These are phyloP conservation scores for Kokia cookei DNA, from an alignment of 441 rosid genomes.

Conservation along the genomic window DNA sequence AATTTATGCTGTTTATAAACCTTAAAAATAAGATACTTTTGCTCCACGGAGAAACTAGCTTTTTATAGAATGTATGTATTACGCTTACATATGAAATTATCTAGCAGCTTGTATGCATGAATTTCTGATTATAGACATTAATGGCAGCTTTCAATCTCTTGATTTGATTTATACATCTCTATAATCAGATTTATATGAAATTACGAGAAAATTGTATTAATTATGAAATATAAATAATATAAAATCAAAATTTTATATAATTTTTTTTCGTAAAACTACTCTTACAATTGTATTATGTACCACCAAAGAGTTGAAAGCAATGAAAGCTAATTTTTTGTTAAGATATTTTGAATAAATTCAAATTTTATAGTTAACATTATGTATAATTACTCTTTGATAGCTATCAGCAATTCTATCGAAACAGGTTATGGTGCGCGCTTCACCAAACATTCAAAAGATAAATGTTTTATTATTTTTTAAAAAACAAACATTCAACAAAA, in stretches of 20 bases:
- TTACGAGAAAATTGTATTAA: no score
- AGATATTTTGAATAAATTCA: no score
- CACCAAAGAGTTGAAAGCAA: no score
- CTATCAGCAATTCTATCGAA: neutral
- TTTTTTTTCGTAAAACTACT: no score
- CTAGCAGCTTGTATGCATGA: neutral
- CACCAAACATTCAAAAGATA: neutral
- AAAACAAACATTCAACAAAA: conserved; percentile 7
- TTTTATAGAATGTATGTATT: neutral
- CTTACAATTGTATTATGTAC: no score
- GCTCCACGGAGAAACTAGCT: neutral
- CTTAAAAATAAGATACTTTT: neutral
- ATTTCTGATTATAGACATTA: neutral
- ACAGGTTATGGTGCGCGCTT: neutral
- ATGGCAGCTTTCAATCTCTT: neutral
- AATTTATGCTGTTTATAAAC: conserved; percentile 10
- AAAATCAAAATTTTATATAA: no score
- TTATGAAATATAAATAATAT: no score
- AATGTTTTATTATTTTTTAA: neutral
- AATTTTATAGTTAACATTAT: no score
- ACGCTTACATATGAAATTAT: neutral
- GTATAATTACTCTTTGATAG: neutral
- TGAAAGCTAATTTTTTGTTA: no score
- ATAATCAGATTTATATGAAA: neutral
- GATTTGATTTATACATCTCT: neutral